Conservation (phyloP, 176 grass and related monocot genomes). For the Rhynchospora pubera region DNA sequence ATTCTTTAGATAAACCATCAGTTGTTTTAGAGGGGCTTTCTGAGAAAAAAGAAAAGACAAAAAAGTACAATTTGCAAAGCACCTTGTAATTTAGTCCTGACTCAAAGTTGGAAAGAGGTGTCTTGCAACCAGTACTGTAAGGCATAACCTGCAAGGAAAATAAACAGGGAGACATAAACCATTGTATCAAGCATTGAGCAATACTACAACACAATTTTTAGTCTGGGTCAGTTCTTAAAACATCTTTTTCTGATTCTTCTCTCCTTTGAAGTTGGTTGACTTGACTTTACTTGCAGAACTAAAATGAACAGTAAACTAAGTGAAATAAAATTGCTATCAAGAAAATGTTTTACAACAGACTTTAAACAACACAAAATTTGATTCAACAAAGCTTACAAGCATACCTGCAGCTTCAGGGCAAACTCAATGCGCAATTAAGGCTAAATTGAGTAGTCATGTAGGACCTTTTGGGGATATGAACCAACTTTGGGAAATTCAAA, state of each 20-base stretch:
- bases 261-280: no score
- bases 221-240: neutral
- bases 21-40: neutral
- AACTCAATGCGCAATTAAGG: neutral
- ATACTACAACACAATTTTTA: neutral
- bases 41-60: neutral
- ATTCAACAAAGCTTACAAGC: neutral
- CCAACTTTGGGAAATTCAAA: neutral
- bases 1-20: neutral
- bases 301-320: no score
- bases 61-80: conserved; percentile 13
- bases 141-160: conserved; percentile 81
- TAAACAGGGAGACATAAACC: neutral
- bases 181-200: neutral
- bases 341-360: neutral
- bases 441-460: neutral
- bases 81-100: conserved; percentile 89
- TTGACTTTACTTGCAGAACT: no score
- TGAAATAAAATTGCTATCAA: neutral
- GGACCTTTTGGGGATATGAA: neutral
- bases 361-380: neutral
- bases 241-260: no score
- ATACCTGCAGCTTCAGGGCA: neutral
- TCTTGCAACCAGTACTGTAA: conserved; percentile 98
- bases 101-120: conserved; percentile 87